These are phyloP conservation scores for Talaromyces borbonicus DNA, from an alignment of 495 filamentous ascomycete species.

Conservation along the genomic window DNA sequence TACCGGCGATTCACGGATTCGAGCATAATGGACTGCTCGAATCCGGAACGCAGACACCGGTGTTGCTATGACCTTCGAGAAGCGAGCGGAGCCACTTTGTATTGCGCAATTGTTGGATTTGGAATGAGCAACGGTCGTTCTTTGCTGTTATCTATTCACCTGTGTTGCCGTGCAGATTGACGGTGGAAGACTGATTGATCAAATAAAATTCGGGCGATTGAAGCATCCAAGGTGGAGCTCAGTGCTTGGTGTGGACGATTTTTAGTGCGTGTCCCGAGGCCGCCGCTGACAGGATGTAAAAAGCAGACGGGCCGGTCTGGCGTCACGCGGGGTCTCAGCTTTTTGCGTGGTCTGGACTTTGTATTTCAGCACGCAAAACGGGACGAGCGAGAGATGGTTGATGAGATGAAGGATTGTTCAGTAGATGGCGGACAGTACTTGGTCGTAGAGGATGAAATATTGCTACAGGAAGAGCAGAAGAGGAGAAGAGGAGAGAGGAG, in stretches of 20 bases:
- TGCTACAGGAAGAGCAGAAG: too few relatives aligned
- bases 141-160: background rate
- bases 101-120: too few relatives aligned
- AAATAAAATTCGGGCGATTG: background rate
- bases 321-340: background rate
- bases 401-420: too few relatives aligned
- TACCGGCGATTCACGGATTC: conserved; percentile 37
- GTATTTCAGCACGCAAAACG: too few relatives aligned
- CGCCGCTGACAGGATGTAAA: background rate
- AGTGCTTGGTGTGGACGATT: background rate
- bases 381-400: too few relatives aligned
- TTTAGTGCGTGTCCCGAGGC: conserved; percentile 1
- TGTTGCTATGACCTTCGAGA: background rate
- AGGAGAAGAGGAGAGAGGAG: too few relatives aligned
- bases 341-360: background rate
- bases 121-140: too few relatives aligned
- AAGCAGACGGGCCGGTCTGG: background rate
- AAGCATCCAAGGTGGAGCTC: background rate
- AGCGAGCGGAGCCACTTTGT: conserved; percentile 1
- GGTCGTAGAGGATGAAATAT: too few relatives aligned
- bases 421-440: too few relatives aligned
- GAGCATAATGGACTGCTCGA: conserved; percentile 39
- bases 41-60: conserved; percentile 32
- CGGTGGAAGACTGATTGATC: background rate
- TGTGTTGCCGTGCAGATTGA: background rate